Percentiles rank a stretch among this genome's conserved stretches.
phyloP scores from a whole-genome alignment of 345 rosid genomes.

The Euphorbia peplus region DNA sequence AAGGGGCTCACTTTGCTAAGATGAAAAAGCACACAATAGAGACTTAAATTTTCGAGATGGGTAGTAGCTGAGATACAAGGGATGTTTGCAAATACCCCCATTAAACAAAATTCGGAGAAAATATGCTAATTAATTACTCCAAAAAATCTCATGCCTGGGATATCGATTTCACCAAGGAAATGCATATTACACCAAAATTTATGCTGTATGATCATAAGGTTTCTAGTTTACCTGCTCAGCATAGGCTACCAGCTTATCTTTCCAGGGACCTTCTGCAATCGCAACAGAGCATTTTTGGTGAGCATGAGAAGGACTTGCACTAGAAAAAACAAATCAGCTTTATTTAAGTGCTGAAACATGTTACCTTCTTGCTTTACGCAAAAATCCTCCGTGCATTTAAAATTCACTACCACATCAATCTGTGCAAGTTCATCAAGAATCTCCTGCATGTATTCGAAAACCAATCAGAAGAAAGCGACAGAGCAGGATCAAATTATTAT shows the following conservation, averaged over 20 bases:
- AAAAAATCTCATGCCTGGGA: background rate
- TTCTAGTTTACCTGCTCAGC: conserved; percentile 15
- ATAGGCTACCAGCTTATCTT: conserved; percentile 11
- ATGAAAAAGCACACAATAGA: background rate
- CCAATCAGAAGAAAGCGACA: background rate
- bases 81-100: background rate
- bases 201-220: background rate
- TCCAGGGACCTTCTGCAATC: conserved; percentile 20
- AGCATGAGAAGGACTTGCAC: background rate
- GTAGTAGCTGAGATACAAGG: background rate
- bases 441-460: conserved; percentile 16
- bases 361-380: conserved; percentile 21
- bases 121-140: background rate
- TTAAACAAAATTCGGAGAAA: background rate
- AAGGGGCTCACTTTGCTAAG: background rate
- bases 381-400: conserved; percentile 16
- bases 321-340: background rate
- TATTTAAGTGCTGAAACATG: background rate
- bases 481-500: background rate
- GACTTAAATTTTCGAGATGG: background rate
- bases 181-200: background rate
- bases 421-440: conserved; percentile 29
- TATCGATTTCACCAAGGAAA: background rate
- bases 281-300: background rate
- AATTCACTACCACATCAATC: conserved; percentile 28